A percentile compares a stretch with the other conserved stretches of the same genome.
Evolutionary conservation across 257 asterid species (phyloP).

Genomic region (Salvia miltiorrhiza): DNA sequence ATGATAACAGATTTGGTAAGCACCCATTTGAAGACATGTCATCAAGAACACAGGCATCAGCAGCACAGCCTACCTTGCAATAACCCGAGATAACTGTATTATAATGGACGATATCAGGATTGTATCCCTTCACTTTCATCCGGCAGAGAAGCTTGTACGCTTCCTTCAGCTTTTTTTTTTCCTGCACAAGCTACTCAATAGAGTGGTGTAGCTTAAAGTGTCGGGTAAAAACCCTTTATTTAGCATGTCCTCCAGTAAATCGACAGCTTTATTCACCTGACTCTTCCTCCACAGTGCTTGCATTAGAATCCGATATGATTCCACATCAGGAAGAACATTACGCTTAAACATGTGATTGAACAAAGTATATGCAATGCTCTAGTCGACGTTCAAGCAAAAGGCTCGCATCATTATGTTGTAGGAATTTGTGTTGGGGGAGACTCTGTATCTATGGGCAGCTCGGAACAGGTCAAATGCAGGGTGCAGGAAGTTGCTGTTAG

Average conservation of each 20-base stretch:
- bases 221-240: conserved; percentile 94
- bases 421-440: conserved; percentile 57
- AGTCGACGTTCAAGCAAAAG: conserved; percentile 61
- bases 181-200: conserved; percentile 82
- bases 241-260: conserved; percentile 85
- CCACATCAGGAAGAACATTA: conserved; percentile 72
- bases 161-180: conserved; percentile 80
- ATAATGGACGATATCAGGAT: conserved; percentile 83
- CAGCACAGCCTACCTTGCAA: conserved; percentile 72
- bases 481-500: conserved; percentile 44
- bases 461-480: conserved; percentile 80
- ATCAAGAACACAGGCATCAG: conserved; percentile 78
- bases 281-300: conserved; percentile 93
- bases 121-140: conserved; percentile 89
- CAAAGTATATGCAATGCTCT: conserved; percentile 74
- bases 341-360: conserved; percentile 76
- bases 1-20: conserved; percentile 72
- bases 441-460: conserved; percentile 63
- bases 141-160: conserved; percentile 92
- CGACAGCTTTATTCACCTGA: conserved; percentile 85
- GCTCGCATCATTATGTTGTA: conserved; percentile 86
- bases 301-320: conserved; percentile 74
- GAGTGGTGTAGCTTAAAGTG: conserved; percentile 66
- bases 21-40: conserved; percentile 83
- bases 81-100: conserved; percentile 77